These are phyloP conservation scores for Colletotrichum cuscutae DNA, from an alignment of 2,329 filamentous ascomycete species.

Conservation along the genomic window DNA sequence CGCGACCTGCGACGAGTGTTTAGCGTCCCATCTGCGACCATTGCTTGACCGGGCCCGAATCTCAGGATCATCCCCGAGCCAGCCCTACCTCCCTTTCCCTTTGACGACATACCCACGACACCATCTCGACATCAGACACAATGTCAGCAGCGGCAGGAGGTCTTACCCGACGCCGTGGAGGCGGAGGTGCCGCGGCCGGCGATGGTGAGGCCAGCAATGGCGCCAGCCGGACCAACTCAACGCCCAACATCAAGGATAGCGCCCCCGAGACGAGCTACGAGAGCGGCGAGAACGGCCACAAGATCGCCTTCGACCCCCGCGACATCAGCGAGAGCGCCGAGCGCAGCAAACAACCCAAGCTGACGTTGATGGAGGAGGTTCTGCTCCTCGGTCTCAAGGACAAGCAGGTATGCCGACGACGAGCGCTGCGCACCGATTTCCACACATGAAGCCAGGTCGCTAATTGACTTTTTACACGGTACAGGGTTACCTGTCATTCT, in stretches of 20 bases:
- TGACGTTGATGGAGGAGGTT: constrained; percentile 99
- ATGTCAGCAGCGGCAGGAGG: constrained; percentile 45
- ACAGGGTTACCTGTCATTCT: constrained; percentile 97
- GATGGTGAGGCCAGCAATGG: constrained; percentile 64
- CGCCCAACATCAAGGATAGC: constrained; percentile 63
- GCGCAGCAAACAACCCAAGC: constrained; percentile 95
- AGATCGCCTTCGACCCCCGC: constrained; percentile 96
- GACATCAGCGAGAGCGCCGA: constrained; percentile 98
- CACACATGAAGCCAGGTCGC: constrained; percentile 2
- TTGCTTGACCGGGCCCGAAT: constrained; percentile 18
- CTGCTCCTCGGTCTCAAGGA: constrained; percentile 95
- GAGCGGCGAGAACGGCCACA: constrained; percentile 94
- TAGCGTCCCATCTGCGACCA: constrained; percentile 23
- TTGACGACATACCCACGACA: constrained; percentile 29
- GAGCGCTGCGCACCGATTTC: neutral
- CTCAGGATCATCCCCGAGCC: constrained; percentile 10
- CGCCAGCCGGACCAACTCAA: constrained; percentile 68
- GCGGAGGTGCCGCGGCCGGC: constrained; percentile 68
- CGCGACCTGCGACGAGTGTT: constrained; percentile 15
- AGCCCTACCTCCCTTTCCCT: constrained; percentile 11
- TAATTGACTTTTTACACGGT: constrained; percentile 6
- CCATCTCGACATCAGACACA: constrained; percentile 18
- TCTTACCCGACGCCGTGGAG: constrained; percentile 74
- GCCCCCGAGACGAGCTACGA: constrained; percentile 86
- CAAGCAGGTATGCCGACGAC: constrained; percentile 81